phyloP scores from a whole-genome alignment of 805 yeast species.

The Wickerhamiella australiensis region DNA sequence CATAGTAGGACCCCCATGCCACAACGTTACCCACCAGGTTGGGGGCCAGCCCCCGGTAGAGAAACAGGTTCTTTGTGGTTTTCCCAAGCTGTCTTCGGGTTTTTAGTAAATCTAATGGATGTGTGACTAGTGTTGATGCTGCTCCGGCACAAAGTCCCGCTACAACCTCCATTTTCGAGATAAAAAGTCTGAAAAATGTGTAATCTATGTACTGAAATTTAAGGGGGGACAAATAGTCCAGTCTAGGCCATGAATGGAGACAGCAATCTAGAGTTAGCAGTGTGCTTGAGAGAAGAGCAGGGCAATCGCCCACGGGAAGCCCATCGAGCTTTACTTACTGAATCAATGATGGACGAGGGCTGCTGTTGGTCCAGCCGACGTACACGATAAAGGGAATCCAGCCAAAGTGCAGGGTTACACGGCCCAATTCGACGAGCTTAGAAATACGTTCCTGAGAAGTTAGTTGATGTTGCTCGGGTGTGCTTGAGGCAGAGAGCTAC shows the following conservation, averaged over 20 bases:
- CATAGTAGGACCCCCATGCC: conserved; percentile 85
- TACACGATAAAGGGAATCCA: conserved; percentile 93
- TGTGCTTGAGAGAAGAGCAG: too few species aligned
- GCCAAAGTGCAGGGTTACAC: conserved; percentile 86
- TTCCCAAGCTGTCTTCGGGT: conserved; percentile 59
- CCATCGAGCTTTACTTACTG: conserved; percentile 29
- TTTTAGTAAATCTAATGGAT: conserved; percentile 82
- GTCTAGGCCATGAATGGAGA: conserved; percentile 61
- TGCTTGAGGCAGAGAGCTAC: conserved; percentile 10
- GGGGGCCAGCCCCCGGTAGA: conserved; percentile 68
- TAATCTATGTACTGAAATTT: conserved; percentile 8
- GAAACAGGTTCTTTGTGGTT: conserved; percentile 11
- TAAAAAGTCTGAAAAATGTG: neutral
- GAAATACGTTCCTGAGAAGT: conserved; percentile 63
- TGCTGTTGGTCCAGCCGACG: conserved; percentile 73
- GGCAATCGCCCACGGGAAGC: too few species aligned
- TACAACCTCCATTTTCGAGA: neutral
- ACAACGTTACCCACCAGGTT: conserved; percentile 72
- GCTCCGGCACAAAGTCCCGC: conserved; percentile 38
- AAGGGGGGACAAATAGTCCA: neutral
- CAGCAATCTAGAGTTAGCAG: conserved; percentile 32
- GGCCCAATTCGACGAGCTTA: conserved; percentile 69
- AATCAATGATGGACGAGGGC: conserved; percentile 74
- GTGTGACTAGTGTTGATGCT: conserved; percentile 65
- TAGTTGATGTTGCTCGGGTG: neutral